Evolutionary conservation across 805 yeast genomes (phyloP).

Genomic region (Starmerella vaccinii): DNA sequence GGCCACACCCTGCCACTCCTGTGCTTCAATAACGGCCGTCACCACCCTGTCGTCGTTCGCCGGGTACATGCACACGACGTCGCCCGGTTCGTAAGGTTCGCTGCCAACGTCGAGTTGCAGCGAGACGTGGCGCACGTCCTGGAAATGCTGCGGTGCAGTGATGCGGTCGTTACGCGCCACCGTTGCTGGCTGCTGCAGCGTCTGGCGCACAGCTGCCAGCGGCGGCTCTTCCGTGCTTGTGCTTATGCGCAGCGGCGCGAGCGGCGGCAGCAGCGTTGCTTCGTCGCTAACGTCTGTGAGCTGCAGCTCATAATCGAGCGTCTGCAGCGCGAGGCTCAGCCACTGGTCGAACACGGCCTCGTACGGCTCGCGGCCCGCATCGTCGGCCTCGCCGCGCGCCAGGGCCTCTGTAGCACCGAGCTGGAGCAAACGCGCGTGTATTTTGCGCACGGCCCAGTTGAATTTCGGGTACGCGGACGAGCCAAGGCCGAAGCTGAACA

Average conservation of each 20-base stretch:
- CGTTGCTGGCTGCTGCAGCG: slow-evolving; percentile 33
- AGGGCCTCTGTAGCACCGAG: slow-evolving; percentile 69
- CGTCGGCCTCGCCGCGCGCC: slow-evolving; percentile 81
- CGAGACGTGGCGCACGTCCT: slow-evolving; percentile 66
- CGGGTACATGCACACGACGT: slow-evolving; percentile 68
- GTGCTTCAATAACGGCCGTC: slow-evolving; percentile 51
- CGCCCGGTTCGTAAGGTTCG: slow-evolving; percentile 57
- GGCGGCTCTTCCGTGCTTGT: background rate
- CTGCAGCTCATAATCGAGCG: slow-evolving; percentile 16
- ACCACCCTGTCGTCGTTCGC: slow-evolving; percentile 57
- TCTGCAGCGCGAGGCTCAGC: slow-evolving; percentile 35
- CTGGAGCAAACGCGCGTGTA: slow-evolving; percentile 68
- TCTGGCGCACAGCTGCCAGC: background rate
- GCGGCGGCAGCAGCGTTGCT: slow-evolving; percentile 17
- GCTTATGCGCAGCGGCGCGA: slow-evolving; percentile 3
- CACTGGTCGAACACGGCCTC: slow-evolving; percentile 73
- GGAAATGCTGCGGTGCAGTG: slow-evolving; percentile 68
- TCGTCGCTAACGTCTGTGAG: slow-evolving; percentile 1
- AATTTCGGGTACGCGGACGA: slow-evolving; percentile 84
- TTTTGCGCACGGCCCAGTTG: slow-evolving; percentile 76
- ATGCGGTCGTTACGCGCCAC: slow-evolving; percentile 48
- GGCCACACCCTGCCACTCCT: slow-evolving; percentile 64
- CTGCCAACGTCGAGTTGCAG: slow-evolving; percentile 33
- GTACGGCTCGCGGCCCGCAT: slow-evolving; percentile 55
- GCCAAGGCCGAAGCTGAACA: slow-evolving; percentile 82